Base-by-base conservation (phyloP, 345 rosid genomes). In the Citrus australasica region DNA sequence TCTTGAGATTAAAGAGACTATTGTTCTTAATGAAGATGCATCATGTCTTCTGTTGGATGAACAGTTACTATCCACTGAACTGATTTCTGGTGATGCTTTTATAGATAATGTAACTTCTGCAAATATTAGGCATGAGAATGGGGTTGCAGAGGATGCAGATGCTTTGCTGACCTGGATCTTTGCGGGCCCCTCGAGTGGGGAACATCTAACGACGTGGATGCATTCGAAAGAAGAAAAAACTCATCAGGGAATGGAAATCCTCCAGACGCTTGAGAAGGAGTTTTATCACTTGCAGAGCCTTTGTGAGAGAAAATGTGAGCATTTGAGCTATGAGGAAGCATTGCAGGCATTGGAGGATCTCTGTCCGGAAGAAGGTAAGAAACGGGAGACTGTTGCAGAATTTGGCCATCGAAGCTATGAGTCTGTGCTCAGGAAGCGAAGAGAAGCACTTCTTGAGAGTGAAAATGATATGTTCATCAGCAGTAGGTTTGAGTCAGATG, bases 301-400 rank as follows among this genome's bases (percentile, higher is more conserved):
- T 42, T 92, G 95, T 64, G 97, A 94, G 85, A 89, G 92, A 78
- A 96, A 96, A 85, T 85, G 86, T 77, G 91, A 90, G 73, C 94
- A 87, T 80, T 79, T 96, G 80, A 90, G 89, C 85, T 92, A 90
- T 48, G 94, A 92, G 85, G 95, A 90, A 84, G 93, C 94, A 55
- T 82, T 96, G 91, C 98, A 92, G 85, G 84, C 88, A 68, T 80
- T 94, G 77, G 97, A 96, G 85, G 90, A 87, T 83, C 92, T 90
- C 56, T 91, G 97, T 80, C 89, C 90, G 78, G 92, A 94, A 82
- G 97, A 92, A 89, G 89, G 90, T 73, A 90, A 92, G 89, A 96
- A 79, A 84, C 89, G 92, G 83, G 97, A 89, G 86, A 79, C 83
- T 76, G 81, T 85, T 73, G 84, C 85, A 62, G 92, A 83, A 72